Conservation (phyloP, 176 grass and related monocot genomes). For the Saccharum spontaneum region DNA sequence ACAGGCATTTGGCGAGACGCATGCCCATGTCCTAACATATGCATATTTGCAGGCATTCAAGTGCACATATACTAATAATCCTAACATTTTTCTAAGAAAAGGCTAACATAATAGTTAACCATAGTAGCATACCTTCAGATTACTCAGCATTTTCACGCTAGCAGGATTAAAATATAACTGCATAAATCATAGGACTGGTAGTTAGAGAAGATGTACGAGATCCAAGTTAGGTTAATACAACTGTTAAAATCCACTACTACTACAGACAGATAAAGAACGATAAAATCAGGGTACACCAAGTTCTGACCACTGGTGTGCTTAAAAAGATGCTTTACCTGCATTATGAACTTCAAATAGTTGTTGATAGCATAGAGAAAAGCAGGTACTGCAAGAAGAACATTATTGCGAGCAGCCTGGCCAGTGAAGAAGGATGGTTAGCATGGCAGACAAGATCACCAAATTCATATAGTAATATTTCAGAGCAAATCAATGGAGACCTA, state of each 20-base stretch:
- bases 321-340: slow-evolving; percentile 71
- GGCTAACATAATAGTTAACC: background rate
- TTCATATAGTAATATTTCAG: background rate
- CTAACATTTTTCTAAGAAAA: background rate
- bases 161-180: slow-evolving; percentile 99
- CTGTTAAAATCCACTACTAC: slow-evolving; percentile 5
- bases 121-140: slow-evolving; percentile 69
- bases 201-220: slow-evolving; percentile 41
- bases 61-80: background rate
- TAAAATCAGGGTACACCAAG: background rate
- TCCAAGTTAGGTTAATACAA: slow-evolving; percentile 22
- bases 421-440: slow-evolving; percentile 36
- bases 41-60: slow-evolving; percentile 7
- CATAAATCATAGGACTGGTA: slow-evolving; percentile 41
- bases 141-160: slow-evolving; percentile 97
- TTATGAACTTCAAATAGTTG: slow-evolving; percentile 98
- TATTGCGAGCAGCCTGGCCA: slow-evolving; percentile 82
- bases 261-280: background rate
- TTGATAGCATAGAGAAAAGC: slow-evolving; percentile 98
- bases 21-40: background rate
- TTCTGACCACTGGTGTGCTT: slow-evolving; percentile 4
- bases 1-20: background rate
- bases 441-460: background rate
- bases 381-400: slow-evolving; percentile 91
- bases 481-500: background rate